These are phyloP conservation scores for Clitocybe nebularis DNA, from an alignment of 1,284 basidiomycete species.

Conservation along the genomic window DNA sequence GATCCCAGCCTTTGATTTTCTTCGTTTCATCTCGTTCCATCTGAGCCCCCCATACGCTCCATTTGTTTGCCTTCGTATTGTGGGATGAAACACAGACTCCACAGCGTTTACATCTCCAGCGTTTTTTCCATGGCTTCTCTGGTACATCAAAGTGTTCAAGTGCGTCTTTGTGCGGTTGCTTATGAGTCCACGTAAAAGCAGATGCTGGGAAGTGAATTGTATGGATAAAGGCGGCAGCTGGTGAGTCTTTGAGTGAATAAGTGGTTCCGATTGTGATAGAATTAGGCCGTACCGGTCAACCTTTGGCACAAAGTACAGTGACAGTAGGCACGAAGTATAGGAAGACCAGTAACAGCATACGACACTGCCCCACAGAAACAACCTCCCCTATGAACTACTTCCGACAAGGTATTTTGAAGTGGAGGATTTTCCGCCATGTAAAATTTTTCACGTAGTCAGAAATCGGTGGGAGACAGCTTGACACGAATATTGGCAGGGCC, in stretches of 20 bases:
- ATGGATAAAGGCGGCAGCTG: conserved; percentile 58
- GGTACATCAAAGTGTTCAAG: conserved; percentile 44
- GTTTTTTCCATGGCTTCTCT: conserved; percentile 50
- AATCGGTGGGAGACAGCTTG: too few relatives aligned
- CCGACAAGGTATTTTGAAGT: too few relatives aligned
- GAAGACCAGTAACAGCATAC: conserved; percentile 42
- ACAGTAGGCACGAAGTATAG: conserved; percentile 55
- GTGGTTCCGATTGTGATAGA: conserved; percentile 3
- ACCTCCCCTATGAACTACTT: conserved; percentile 33
- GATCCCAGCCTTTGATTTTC: conserved; percentile 45
- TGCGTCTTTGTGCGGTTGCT: conserved; percentile 26
- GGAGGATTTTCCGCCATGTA: too few relatives aligned
- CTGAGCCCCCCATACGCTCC: conserved; percentile 54
- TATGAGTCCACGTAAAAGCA: conserved; percentile 51
- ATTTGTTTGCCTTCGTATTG: conserved; percentile 40
- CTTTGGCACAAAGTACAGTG: conserved; percentile 64
- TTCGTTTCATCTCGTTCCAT: conserved; percentile 48
- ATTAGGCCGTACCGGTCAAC: conserved; percentile 40
- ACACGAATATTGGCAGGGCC: too few relatives aligned
- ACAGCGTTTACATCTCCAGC: conserved; percentile 57
- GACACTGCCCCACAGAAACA: conserved; percentile 53
- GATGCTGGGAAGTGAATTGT: conserved; percentile 50
- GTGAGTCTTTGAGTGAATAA: conserved; percentile 3
- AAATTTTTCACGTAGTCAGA: too few relatives aligned
- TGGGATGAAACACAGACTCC: conserved; percentile 47